Percentiles rank a stretch among this genome's conserved stretches.
These are phyloP conservation scores for Colletotrichum theobromicola DNA, from an alignment of 2,329 filamentous ascomycete genomes.

Conservation along the genomic window DNA sequence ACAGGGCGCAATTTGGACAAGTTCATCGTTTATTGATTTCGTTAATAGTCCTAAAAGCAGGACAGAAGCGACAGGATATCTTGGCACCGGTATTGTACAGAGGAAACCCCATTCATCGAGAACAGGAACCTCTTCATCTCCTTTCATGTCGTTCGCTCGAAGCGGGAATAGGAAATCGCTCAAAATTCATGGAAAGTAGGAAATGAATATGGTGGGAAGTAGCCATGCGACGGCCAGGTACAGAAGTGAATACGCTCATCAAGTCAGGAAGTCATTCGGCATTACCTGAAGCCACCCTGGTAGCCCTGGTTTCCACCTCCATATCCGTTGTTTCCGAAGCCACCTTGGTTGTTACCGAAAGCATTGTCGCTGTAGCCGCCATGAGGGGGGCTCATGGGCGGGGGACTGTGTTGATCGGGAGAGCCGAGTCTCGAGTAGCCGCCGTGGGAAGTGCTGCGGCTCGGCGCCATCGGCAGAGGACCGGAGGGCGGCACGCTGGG, in stretches of 20 bases:
- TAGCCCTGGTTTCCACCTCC: slow-evolving; percentile 16
- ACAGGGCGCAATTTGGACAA: not conserved
- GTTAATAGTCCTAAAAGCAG: not conserved
- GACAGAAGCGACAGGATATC: not conserved
- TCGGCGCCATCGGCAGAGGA: slow-evolving; percentile 16
- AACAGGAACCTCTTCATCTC: not conserved
- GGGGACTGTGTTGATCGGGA: slow-evolving; percentile 19
- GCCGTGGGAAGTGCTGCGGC: slow-evolving; percentile 18
- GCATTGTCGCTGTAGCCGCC: slow-evolving; percentile 6
- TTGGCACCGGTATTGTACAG: not conserved
- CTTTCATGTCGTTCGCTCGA: not conserved
- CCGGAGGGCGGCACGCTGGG: slow-evolving; percentile 18
- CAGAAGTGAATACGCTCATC: not conserved
- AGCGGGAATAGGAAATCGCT: not conserved
- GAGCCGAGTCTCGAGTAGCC: slow-evolving; percentile 17
- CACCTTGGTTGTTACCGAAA: slow-evolving; percentile 7
- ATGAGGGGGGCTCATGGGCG: slow-evolving; percentile 17
- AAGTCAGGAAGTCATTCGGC: not conserved
- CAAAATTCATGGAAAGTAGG: not conserved
- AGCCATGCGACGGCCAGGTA: not conserved
- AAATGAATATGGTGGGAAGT: not conserved
- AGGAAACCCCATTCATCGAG: not conserved
- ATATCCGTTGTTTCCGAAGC: not conserved
- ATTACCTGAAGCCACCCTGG: slow-evolving; percentile 17
- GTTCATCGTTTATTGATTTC: not conserved